Evolutionary conservation across 306 rosid genomes (phyloP).

Genomic region (Begonia fuchsioides): DNA sequence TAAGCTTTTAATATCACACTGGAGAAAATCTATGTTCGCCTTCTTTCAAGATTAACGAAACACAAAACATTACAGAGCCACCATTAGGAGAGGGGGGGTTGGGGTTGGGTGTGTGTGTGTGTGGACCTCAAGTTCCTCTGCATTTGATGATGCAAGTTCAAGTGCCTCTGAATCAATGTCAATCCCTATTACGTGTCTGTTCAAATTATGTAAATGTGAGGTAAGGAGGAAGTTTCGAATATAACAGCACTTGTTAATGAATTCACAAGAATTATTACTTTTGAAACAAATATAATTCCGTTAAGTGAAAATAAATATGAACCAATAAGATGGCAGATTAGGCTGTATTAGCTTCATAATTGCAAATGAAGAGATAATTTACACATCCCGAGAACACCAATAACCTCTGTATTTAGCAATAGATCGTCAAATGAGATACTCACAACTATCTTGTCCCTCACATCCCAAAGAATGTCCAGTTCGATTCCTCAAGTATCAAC

Average conservation of each 20-base stretch:
- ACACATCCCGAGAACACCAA: too few species aligned
- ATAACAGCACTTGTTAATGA: not conserved
- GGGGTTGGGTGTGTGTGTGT: constrained; percentile 8
- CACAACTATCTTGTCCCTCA: constrained; percentile 69
- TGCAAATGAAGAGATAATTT: too few species aligned
- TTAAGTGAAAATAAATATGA: too few species aligned
- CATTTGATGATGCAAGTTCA: constrained; percentile 63
- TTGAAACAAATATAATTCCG: too few species aligned
- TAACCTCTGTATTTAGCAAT: too few species aligned
- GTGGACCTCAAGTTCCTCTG: constrained; percentile 77
- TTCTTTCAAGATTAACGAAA: constrained; percentile 25
- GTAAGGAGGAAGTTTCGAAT: too few species aligned
- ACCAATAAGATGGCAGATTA: too few species aligned
- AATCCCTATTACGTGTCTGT: constrained; percentile 74
- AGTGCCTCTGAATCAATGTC: constrained; percentile 88
- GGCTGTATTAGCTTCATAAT: too few species aligned
- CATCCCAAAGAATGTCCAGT: constrained; percentile 31
- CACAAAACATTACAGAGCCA: constrained; percentile 14
- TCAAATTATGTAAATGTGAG: constrained; percentile 15
- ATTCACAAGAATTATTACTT: too few species aligned
- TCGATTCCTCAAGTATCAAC: too few species aligned
- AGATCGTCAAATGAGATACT: constrained; percentile 16
- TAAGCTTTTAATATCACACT: constrained; percentile 43
- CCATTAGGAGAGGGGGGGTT: not conserved
- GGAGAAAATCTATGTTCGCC: constrained; percentile 74